Evolutionary conservation across 345 rosid genomes (phyloP).

Genomic region (Bruguiera gymnorhiza): DNA sequence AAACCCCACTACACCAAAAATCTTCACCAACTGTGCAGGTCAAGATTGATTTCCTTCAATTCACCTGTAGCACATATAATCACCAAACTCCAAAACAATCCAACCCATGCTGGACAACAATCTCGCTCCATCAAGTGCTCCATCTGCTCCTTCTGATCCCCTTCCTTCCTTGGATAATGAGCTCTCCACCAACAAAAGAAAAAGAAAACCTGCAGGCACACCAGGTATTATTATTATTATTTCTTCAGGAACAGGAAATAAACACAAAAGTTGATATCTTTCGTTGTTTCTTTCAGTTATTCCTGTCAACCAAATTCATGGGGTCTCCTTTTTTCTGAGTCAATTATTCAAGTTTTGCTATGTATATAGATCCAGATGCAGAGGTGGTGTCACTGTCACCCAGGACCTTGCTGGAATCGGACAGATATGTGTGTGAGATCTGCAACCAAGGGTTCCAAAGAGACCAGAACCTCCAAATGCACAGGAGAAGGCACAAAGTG

Average conservation of each 20-base stretch:
- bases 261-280: neutral
- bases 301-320: neutral
- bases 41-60: conserved; percentile 12
- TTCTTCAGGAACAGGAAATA: neutral
- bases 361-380: conserved; percentile 70
- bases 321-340: neutral
- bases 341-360: too few relatives aligned
- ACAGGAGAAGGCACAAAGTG: conserved; percentile 75
- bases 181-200: conserved; percentile 50
- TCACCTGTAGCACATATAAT: conserved; percentile 16
- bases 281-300: neutral
- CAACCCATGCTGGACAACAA: conserved; percentile 41
- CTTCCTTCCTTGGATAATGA: conserved; percentile 51
- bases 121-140: conserved; percentile 29
- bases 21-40: conserved; percentile 24
- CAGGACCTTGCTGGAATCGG: conserved; percentile 67
- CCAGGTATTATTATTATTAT: conserved; percentile 45
- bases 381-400: conserved; percentile 82
- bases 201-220: conserved; percentile 88
- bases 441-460: conserved; percentile 88
- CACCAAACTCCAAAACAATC: neutral
- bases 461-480: conserved; percentile 90
- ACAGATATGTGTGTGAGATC: conserved; percentile 83
- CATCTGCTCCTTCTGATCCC: conserved; percentile 54
- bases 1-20: conserved; percentile 42